These are phyloP conservation scores for Chenopodium album DNA, from an alignment of 148 eudicot species.

Conservation along the genomic window DNA sequence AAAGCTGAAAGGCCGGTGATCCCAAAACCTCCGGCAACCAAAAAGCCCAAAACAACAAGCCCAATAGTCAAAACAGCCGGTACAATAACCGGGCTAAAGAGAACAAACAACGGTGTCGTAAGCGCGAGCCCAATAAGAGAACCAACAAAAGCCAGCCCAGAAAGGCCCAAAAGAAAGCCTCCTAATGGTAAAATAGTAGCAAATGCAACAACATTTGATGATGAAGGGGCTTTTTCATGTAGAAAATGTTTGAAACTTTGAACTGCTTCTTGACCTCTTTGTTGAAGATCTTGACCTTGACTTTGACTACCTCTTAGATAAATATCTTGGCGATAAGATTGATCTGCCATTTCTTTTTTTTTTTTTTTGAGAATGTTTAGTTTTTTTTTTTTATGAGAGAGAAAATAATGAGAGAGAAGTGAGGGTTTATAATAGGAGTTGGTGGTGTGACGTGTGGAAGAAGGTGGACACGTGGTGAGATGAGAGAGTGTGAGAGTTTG, in stretches of 20 bases:
- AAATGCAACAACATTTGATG: constrained; percentile 36
- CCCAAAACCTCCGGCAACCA: constrained; percentile 61
- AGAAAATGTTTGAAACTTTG: constrained; percentile 22
- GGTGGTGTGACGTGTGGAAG: constrained; percentile 24
- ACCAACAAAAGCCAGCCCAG: constrained; percentile 45
- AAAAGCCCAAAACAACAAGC: constrained; percentile 46
- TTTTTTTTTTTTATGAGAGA: neutral
- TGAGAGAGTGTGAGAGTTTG: neutral
- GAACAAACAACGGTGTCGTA: constrained; percentile 49
- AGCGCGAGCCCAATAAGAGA: constrained; percentile 46
- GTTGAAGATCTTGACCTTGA: constrained; percentile 23
- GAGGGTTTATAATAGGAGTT: constrained; percentile 10
- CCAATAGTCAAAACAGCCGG: constrained; percentile 51
- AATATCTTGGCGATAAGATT: neutral
- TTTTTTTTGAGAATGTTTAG: neutral
- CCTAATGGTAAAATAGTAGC: constrained; percentile 47
- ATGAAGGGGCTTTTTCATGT: constrained; percentile 33
- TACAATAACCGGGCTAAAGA: constrained; percentile 67
- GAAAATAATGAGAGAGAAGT: neutral
- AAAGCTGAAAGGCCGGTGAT: constrained; percentile 48
- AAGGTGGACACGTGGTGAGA: constrained; percentile 9
- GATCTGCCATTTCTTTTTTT: constrained; percentile 20
- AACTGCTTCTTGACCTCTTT: constrained; percentile 29
- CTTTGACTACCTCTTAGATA: neutral
- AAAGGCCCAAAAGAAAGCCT: constrained; percentile 44